Evolutionary conservation across 306 rosid species (phyloP), one percentile per base, ranked within the genome.

Genomic region (Dicorynia guianensis): DNA sequence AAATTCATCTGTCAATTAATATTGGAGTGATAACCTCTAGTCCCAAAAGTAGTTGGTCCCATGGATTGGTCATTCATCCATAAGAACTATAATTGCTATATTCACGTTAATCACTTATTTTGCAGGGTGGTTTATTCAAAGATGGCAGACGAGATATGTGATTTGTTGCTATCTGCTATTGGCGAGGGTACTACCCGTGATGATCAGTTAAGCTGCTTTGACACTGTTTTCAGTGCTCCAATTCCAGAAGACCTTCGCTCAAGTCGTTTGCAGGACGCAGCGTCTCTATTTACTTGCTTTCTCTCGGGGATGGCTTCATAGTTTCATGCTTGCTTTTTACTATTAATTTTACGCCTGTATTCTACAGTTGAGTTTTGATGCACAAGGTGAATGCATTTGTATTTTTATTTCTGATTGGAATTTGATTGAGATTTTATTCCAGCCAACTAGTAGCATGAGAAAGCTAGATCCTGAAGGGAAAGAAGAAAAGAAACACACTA

Each of bases 101-200:
- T 63, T 80, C 48, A 69, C 48, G 33, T 54, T 69, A 52, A 6
- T 52, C 34, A 47, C 69, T 68, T 55, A 74, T 54, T 69, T 33
- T 80, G 76, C 86, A 95, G 98, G 75, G 87, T 89, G 70, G 96
- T 71, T 42, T 92, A 85, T 85, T 92, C 97, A n/a, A 92, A 88
- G 86, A 95, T 95, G 97, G 95, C 88, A 0, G 83, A 92, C 47
- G 92, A 92, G 83, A 84, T 92, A 62, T 79, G 93, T 77, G 79
- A 85, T 43, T 72, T 89, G 81, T 91, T 95, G 76, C 87, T 92
- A 61, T 86, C 88, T 44, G 82, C 74, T 78, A 78, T 89, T 6
- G 85, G 87, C 1, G 97, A 95, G 36, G 89, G 89, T 67, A 76
- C 87, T 25, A 75, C 86, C 13, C 86, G 97, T 50, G 96, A 90